A percentile compares a stretch with the other conserved stretches of the same genome.
These are phyloP conservation scores for Debaryomyces robertsiae DNA, from an alignment of 1,139 yeast species.

Conservation along the genomic window DNA sequence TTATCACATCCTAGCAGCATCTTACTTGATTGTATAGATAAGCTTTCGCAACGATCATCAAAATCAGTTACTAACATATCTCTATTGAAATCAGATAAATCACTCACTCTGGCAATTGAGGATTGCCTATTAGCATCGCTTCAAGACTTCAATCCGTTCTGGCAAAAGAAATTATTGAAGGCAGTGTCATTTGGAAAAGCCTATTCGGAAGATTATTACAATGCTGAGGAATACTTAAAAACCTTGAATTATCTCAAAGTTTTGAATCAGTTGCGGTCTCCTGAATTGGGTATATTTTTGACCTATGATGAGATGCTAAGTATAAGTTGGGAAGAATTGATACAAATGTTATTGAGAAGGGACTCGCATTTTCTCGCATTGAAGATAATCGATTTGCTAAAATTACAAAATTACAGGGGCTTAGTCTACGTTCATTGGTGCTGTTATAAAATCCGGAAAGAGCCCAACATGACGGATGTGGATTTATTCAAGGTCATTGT, in stretches of 20 bases:
- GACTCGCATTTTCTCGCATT: conserved; percentile 66
- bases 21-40: conserved; percentile 78
- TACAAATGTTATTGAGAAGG: conserved; percentile 61
- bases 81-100: conserved; percentile 56
- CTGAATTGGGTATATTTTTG: conserved; percentile 67
- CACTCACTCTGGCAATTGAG: conserved; percentile 63
- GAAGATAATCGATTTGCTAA: conserved; percentile 56
- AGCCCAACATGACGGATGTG: conserved; percentile 57
- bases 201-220: conserved; percentile 50
- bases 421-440: conserved; percentile 81
- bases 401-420: conserved; percentile 50
- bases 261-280: conserved; percentile 65
- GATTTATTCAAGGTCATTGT: conserved; percentile 56
- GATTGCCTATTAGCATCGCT: conserved; percentile 75
- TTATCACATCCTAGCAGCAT: conserved; percentile 84
- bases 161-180: conserved; percentile 78
- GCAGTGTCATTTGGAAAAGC: conserved; percentile 91
- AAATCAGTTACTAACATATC: conserved; percentile 77
- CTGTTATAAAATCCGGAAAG: conserved; percentile 61
- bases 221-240: conserved; percentile 62
- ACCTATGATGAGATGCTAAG: conserved; percentile 56
- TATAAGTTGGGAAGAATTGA: conserved; percentile 56
- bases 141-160: conserved; percentile 70
- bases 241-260: conserved; percentile 65
- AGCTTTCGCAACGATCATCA: conserved; percentile 69